A percentile compares a stretch with the other conserved stretches of the same genome.
Conservation (phyloP, 306 rosid species). For the Notholithocarpus densiflorus region DNA sequence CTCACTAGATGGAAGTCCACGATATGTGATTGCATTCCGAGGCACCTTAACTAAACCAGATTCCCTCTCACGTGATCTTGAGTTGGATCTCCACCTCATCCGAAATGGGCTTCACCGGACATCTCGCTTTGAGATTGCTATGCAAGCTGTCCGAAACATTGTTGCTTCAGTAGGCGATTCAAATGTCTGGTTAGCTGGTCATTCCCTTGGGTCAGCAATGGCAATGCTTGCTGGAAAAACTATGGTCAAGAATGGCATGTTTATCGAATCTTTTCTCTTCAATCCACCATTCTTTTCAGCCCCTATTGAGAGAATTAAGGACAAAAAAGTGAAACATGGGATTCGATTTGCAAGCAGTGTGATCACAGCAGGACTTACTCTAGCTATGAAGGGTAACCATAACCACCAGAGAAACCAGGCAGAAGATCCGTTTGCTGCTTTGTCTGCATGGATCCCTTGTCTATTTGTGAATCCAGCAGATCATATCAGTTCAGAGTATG, state of each 20-base stretch:
- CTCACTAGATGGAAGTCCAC: conserved; percentile 51
- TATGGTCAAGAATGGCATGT: conserved; percentile 62
- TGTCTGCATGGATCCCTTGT: conserved; percentile 71
- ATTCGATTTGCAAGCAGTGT: conserved; percentile 72
- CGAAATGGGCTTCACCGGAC: conserved; percentile 69
- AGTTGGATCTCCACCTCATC: conserved; percentile 59
- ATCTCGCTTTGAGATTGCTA: conserved; percentile 74
- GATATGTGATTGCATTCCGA: conserved; percentile 74
- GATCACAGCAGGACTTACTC: conserved; percentile 69
- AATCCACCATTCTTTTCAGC: conserved; percentile 80
- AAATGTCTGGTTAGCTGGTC: conserved; percentile 84
- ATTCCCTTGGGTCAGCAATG: conserved; percentile 87
- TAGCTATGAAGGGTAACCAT: conserved; percentile 65
- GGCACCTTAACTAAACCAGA: conserved; percentile 66
- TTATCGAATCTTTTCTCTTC: conserved; percentile 71
- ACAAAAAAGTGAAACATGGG: conserved; percentile 61
- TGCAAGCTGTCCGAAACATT: conserved; percentile 65
- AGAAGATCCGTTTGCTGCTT: conserved; percentile 53
- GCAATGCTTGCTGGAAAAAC: conserved; percentile 85
- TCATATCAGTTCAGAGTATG: conserved; percentile 65
- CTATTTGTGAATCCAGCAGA: conserved; percentile 83
- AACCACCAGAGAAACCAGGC: conserved; percentile 36
- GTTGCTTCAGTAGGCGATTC: conserved; percentile 68
- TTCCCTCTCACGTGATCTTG: conserved; percentile 63
- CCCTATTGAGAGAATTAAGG: conserved; percentile 80